Percentiles rank a stretch among this genome's conserved stretches.
These are phyloP conservation scores for Gentiana macrophylla DNA, from an alignment of 257 asterid species.

Conservation along the genomic window DNA sequence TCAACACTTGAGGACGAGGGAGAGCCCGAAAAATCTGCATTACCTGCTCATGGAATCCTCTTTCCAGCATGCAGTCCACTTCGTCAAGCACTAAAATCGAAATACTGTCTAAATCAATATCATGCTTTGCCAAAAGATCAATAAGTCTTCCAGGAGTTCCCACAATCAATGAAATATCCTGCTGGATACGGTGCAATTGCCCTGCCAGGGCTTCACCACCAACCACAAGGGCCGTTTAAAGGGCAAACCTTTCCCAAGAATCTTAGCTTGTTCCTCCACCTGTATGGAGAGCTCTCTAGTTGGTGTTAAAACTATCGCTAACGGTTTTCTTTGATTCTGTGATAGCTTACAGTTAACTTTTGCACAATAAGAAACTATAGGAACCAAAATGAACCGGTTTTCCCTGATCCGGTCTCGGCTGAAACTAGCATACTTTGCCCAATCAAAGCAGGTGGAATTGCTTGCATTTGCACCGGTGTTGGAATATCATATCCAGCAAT, in stretches of 20 bases:
- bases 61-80: constrained; percentile 78
- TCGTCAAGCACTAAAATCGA: constrained; percentile 83
- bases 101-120: constrained; percentile 49
- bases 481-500: constrained; percentile 80
- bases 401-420: constrained; percentile 95
- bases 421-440: constrained; percentile 76
- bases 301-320: constrained; percentile 73
- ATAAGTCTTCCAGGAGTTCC: constrained; percentile 91
- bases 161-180: constrained; percentile 80
- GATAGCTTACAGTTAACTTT: constrained; percentile 19
- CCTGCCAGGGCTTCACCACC: constrained; percentile 94
- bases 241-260: constrained; percentile 82
- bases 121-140: constrained; percentile 75
- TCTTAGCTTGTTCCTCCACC: constrained; percentile 90
- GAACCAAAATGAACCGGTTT: constrained; percentile 80
- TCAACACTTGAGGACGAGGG: constrained; percentile 73
- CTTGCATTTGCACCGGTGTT: constrained; percentile 96
- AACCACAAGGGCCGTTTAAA: constrained; percentile 83
- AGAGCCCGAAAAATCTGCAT: constrained; percentile 69
- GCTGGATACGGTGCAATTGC: constrained; percentile 68
- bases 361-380: constrained; percentile 48
- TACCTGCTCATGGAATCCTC: constrained; percentile 85
- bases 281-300: constrained; percentile 90
- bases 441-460: constrained; percentile 62
- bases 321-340: constrained; percentile 44